Evolutionary conservation across 129 eudicot species (phyloP), one percentile per base, ranked within the genome.

Genomic region (Flaveria linearis): DNA sequence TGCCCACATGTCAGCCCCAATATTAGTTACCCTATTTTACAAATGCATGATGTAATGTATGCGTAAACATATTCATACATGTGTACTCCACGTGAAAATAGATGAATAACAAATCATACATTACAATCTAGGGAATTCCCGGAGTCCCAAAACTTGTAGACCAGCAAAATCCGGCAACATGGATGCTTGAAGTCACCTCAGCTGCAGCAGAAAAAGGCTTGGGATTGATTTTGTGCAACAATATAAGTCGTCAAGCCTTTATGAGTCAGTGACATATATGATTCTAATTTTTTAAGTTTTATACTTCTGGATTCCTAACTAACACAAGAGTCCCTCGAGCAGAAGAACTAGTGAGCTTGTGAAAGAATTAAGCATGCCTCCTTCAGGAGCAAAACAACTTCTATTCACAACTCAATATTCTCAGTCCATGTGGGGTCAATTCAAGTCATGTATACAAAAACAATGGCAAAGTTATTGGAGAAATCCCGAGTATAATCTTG

Each of bases 401-500:
- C 75, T 82, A 23, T 93, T 87, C 72, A 46, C 87, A 7, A 85
- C 86, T 8, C 80, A 82, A 51, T 93, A 82, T 69, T 83, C 98
- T 16, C 85, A 90, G 78, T 77, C 92, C 5, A 78, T 82, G 20
- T 84, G 92, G 93, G 87, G 85, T 42, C 98, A 93, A 74, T 88
- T 90, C 76, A 84, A 79, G 71, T 72, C 86, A 7, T 90, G 96
- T 66, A 70, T 93, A 16, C 76, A 89, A 91, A 93, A 93, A 74
- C 98, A 90, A 82, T 78, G 90, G 87, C 18, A 72, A 83, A 90
- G 93, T 82, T 93, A 93, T 60, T 93, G 98, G 98, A 93, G 98
- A 82, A 87, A 83, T 80, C 98, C 98, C 42, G 92, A 88, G 22
- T 93, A 90, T 78, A 93, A 93, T 71, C 93, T 93, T 57, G 85